Evolutionary conservation across 140 eudicot genomes (phyloP), one percentile per base, ranked within the genome.

Genomic region (Stevia rebaudiana): DNA sequence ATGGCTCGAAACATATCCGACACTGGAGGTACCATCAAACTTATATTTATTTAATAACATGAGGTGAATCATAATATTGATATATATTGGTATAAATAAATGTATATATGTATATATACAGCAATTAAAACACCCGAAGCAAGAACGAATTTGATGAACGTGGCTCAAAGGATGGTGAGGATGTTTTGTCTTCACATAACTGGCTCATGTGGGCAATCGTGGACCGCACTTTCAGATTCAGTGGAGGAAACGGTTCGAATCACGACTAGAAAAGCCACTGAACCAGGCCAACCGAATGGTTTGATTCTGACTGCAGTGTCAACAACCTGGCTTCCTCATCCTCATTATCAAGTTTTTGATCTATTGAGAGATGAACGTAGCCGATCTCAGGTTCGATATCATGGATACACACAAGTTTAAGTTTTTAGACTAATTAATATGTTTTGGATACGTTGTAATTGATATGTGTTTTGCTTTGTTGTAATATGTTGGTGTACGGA

Each of bases 1-100:
- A 85, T 92, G 97, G 99, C 99, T 17, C 57, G 99, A 58, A 92
- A 88, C 49, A 83, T 88, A 62, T 80, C 99, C 8, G 99, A 92
- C 35, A 87, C 85, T 66, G 99, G 99, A 85, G 98, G 98, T 85
- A 47, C 54, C 31, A 11, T 24, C 9, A 43, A 42, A 56, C 23
- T 24, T 35, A 11, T n/a, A 24, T 4, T 15, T 17, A 57, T 48
- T 13, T 18, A 23, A 42, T 50, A 5, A 15, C 51, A 16, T 48
- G 41, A 35, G n/a, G n/a, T n/a, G n/a, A n/a, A n/a, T n/a, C 16
- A 35, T 48, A 19, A 25, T 30, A 13, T 8, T n/a, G 21, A 54
- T 54, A 5, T n/a, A n/a, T n/a, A n/a, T n/a, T n/a, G n/a, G n/a
- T n/a, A n/a, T n/a, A n/a, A n/a, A n/a, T 28, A 24, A 56, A 30